Conservation (phyloP, 352 stramenopile species). For the Aphanomyces invadans region DNA sequence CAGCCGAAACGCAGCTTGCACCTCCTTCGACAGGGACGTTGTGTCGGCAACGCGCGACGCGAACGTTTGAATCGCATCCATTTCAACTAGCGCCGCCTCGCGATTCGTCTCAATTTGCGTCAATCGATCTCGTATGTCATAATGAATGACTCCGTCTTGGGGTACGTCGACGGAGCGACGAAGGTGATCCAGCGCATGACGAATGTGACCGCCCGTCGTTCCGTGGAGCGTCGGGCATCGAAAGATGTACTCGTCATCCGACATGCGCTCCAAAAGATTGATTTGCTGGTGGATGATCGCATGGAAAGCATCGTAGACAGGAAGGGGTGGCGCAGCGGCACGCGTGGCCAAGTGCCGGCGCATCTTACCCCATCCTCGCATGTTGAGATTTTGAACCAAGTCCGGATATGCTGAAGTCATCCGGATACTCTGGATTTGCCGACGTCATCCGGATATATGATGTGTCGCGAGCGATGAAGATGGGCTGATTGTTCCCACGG, state of each 20-base stretch:
- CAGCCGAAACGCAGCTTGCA: slow-evolving; percentile 70
- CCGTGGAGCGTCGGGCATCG: slow-evolving; percentile 50
- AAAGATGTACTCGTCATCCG: slow-evolving; percentile 58
- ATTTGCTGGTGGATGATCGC: slow-evolving; percentile 67
- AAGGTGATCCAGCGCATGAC: slow-evolving; percentile 74
- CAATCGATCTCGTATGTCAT: slow-evolving; percentile 62
- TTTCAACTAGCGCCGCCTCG: slow-evolving; percentile 41
- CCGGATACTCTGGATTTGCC: not conserved
- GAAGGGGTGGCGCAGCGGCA: not conserved
- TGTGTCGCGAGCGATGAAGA: not conserved
- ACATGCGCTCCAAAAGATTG: slow-evolving; percentile 37
- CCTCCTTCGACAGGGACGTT: slow-evolving; percentile 25
- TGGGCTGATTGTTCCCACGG: too few species aligned
- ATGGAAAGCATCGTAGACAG: slow-evolving; percentile 25
- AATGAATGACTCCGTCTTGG: slow-evolving; percentile 35
- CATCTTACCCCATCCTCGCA: not conserved
- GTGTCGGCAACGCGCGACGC: slow-evolving; percentile 30
- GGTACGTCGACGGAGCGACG: slow-evolving; percentile 51
- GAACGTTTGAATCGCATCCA: slow-evolving; percentile 36
- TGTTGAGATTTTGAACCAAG: not conserved
- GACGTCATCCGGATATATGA: slow-evolving; percentile 3
- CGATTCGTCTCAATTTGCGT: slow-evolving; percentile 60
- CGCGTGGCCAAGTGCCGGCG: not conserved
- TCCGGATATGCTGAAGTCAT: too few species aligned
- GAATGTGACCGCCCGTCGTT: slow-evolving; percentile 62